Evolutionary conservation across 2,329 filamentous ascomycete species (phyloP).

Genomic region (Curvularia verruculosa): DNA sequence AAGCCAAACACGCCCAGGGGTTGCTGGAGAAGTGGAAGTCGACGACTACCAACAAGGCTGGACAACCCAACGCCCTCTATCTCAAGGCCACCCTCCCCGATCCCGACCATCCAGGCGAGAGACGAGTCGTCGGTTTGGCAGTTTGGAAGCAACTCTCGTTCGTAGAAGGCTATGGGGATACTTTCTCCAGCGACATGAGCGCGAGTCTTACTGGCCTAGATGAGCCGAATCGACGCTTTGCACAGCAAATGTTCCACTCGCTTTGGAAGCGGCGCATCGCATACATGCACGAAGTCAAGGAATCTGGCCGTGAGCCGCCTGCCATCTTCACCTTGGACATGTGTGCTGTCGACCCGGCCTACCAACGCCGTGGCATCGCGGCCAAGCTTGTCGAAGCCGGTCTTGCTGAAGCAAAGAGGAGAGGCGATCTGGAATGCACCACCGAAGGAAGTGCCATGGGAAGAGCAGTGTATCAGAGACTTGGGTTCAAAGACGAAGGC

Average conservation of each 20-base stretch:
- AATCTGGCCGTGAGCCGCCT: slow-evolving; percentile 43
- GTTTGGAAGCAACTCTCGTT: slow-evolving; percentile 62
- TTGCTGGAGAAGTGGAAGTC: slow-evolving; percentile 53
- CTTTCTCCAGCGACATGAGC: slow-evolving; percentile 28
- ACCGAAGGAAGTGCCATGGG: slow-evolving; percentile 48
- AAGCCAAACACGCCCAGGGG: slow-evolving; percentile 43
- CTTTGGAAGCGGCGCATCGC: slow-evolving; percentile 53
- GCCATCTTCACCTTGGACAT: slow-evolving; percentile 57
- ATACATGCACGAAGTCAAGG: slow-evolving; percentile 35
- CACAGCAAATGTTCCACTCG: slow-evolving; percentile 53
- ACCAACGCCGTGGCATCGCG: slow-evolving; percentile 55
- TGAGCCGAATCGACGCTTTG: slow-evolving; percentile 55
- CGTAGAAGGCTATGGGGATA: slow-evolving; percentile 57
- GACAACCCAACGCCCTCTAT: slow-evolving; percentile 59
- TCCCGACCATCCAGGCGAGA: slow-evolving; percentile 28
- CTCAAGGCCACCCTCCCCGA: slow-evolving; percentile 60
- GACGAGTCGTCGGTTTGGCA: slow-evolving; percentile 58
- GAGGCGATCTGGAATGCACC: slow-evolving; percentile 45
- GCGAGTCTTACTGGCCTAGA: slow-evolving; percentile 46
- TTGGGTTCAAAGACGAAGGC: slow-evolving; percentile 44
- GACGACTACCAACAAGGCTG: slow-evolving; percentile 51
- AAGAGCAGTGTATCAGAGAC: slow-evolving; percentile 37
- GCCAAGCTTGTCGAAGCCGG: slow-evolving; percentile 44
- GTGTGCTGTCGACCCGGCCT: slow-evolving; percentile 58
- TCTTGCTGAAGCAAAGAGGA: slow-evolving; percentile 42